Percentiles rank a stretch among this genome's conserved stretches.
phyloP scores from a whole-genome alignment of 805 yeast genomes.

The Maudiozyma bulderi region DNA sequence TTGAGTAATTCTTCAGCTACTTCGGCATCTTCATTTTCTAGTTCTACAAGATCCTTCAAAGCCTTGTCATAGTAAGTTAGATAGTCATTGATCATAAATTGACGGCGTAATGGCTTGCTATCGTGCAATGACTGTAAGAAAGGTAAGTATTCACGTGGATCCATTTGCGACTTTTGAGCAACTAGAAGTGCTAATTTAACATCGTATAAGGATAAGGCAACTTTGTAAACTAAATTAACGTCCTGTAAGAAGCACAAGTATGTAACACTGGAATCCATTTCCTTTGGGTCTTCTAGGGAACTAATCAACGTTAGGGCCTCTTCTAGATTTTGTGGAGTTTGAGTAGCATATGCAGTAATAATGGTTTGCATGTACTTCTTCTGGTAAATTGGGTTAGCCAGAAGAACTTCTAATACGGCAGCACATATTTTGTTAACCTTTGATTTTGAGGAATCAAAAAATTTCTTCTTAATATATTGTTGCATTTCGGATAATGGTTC shows the following conservation, averaged over 20 bases:
- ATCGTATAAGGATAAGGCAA: slow-evolving; percentile 75
- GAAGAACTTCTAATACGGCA: slow-evolving; percentile 49
- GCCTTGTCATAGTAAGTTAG: slow-evolving; percentile 64
- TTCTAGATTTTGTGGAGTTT: slow-evolving; percentile 73
- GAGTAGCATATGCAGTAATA: slow-evolving; percentile 87
- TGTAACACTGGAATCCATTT: slow-evolving; percentile 56
- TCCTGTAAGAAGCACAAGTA: slow-evolving; percentile 89
- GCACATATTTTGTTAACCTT: slow-evolving; percentile 75
- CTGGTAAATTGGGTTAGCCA: slow-evolving; percentile 39
- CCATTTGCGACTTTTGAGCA: slow-evolving; percentile 95
- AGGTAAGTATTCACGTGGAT: slow-evolving; percentile 93
- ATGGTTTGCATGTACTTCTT: slow-evolving; percentile 61
- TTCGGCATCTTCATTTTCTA: slow-evolving; percentile 28
- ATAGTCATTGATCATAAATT: slow-evolving; percentile 70
- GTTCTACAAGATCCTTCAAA: slow-evolving; percentile 48
- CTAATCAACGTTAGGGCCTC: slow-evolving; percentile 64
- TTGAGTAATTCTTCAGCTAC: slow-evolving; percentile 50
- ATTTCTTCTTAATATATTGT: slow-evolving; percentile 34
- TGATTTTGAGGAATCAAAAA: slow-evolving; percentile 33
- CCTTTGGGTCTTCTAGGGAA: slow-evolving; percentile 37
- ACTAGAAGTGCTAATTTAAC: slow-evolving; percentile 69
- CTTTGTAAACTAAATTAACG: slow-evolving; percentile 69
- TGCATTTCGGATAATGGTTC: slow-evolving; percentile 31
- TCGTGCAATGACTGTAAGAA: slow-evolving; percentile 73
- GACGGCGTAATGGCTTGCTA: slow-evolving; percentile 54